A percentile compares a stretch with the other conserved stretches of the same genome.
Conservation (phyloP, 805 yeast species). For the Kodamaea hsintzibuensis region DNA sequence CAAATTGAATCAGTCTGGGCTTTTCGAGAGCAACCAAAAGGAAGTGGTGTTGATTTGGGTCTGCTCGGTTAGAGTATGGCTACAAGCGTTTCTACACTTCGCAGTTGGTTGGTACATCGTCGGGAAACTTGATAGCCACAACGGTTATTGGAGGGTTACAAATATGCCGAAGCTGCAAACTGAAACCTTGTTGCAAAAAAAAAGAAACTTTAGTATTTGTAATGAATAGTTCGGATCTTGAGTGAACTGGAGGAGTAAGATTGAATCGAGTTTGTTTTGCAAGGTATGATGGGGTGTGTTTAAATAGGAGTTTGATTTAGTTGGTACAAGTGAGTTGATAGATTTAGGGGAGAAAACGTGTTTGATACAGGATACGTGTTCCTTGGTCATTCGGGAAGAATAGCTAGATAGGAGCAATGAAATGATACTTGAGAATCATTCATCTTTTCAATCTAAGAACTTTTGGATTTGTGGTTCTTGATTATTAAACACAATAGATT, state of each 20-base stretch:
- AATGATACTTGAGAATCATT: too few relatives aligned
- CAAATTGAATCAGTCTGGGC: background rate
- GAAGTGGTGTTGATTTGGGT: background rate
- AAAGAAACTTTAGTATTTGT: background rate
- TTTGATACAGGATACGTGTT: too few relatives aligned
- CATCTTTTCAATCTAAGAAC: too few relatives aligned
- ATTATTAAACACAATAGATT: too few relatives aligned
- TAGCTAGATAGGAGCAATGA: too few relatives aligned
- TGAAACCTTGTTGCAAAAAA: background rate
- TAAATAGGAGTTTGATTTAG: background rate
- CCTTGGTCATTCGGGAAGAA: too few relatives aligned
- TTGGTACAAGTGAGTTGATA: background rate
- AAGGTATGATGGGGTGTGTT: background rate
- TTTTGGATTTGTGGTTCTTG: too few relatives aligned
- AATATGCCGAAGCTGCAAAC: background rate
- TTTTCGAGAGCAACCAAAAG: background rate
- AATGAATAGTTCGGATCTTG: background rate
- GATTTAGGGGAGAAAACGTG: background rate
- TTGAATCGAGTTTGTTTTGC: background rate
- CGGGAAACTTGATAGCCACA: background rate
- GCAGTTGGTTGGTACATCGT: too few relatives aligned
- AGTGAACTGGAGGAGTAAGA: background rate
- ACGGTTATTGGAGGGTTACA: slow-evolving; percentile 2
- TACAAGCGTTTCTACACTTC: background rate
- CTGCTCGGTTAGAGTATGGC: background rate